These are phyloP conservation scores for Santalum album DNA, from an alignment of 164 flowering plant genomes.

Conservation along the genomic window DNA sequence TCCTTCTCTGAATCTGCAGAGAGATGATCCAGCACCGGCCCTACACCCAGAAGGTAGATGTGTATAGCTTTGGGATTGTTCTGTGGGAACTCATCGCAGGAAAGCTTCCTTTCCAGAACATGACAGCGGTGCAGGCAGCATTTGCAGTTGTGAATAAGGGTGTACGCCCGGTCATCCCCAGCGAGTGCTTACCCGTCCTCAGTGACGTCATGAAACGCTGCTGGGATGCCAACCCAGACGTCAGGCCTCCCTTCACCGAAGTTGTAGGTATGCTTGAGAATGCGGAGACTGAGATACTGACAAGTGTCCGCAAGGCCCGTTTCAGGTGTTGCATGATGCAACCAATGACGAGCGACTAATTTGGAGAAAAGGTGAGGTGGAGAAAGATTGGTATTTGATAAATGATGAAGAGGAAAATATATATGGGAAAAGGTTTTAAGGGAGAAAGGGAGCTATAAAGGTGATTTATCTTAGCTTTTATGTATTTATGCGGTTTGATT, in stretches of 20 bases:
- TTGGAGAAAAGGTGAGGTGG: no score
- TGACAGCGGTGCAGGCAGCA: slow-evolving; percentile 98
- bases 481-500: no score
- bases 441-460: no score
- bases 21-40: slow-evolving; percentile 96
- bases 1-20: slow-evolving; percentile 25
- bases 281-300: slow-evolving; percentile 74
- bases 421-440: no score
- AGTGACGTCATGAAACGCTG: slow-evolving; percentile 79
- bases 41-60: slow-evolving; percentile 86
- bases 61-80: slow-evolving; percentile 90
- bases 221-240: slow-evolving; percentile 88
- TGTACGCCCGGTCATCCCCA: slow-evolving; percentile 61
- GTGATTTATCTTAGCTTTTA: no score
- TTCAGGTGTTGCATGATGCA: slow-evolving; percentile 64
- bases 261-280: slow-evolving; percentile 78
- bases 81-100: slow-evolving; percentile 95
- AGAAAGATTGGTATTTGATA: no score
- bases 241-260: slow-evolving; percentile 67
- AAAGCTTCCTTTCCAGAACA: slow-evolving; percentile 75
- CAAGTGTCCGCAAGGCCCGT: slow-evolving; percentile 81
- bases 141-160: slow-evolving; percentile 90
- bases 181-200: slow-evolving; percentile 67
- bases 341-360: not conserved
- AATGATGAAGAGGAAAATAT: no score